Base-by-base conservation (phyloP, 2,329 filamentous ascomycete species). In the Beauveria varroae region DNA sequence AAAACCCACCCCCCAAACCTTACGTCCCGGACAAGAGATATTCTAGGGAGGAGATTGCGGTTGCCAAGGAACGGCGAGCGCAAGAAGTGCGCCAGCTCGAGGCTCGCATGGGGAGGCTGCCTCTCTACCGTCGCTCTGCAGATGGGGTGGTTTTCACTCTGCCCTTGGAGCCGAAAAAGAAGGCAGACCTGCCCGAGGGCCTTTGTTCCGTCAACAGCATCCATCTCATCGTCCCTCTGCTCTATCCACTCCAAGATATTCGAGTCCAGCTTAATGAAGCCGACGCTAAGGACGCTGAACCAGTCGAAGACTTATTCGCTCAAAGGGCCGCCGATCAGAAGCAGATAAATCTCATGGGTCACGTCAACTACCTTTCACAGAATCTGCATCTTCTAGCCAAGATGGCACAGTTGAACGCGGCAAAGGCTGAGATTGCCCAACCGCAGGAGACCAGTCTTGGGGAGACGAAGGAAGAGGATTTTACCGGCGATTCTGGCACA, bases 31-130 rank as follows among this genome's bases (percentile, higher is more conserved):
- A 79, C 63, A 76, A 78, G 49, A 78, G 75, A 2, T 87, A 83
- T 68, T 83, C 84, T 0, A 73, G 74, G 41, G 82, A 86, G 52
- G 80, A 91, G 69, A 86, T 84, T 62, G 75, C 76, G 3, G 78
- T 81, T 63, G 90, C 90, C 37, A 83, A 84, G 68, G 80, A 81
- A 46, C 81, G 82, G 59, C 79, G 90, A 63, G 83, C 85, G 22
- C 76, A 81, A 53, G 88, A 93, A 69, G 83, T 84, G 26, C 83
- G 86, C 43, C 89, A 92, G 68, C 79, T 95, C 0, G 89, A 93
- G 74, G 82, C 89, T 30, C 84, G 90, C 37, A 86, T 95, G 79
- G 84, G 87, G 18, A 81, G 87, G 65, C 70, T 88, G 55, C 79
- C 85, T 1, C 73, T 84, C 41, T 95, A 89, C 69, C 82, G 85